Percentiles rank a stretch among this genome's conserved stretches.
phyloP scores from a whole-genome alignment of 345 rosid species.

The Citrus maxima region DNA sequence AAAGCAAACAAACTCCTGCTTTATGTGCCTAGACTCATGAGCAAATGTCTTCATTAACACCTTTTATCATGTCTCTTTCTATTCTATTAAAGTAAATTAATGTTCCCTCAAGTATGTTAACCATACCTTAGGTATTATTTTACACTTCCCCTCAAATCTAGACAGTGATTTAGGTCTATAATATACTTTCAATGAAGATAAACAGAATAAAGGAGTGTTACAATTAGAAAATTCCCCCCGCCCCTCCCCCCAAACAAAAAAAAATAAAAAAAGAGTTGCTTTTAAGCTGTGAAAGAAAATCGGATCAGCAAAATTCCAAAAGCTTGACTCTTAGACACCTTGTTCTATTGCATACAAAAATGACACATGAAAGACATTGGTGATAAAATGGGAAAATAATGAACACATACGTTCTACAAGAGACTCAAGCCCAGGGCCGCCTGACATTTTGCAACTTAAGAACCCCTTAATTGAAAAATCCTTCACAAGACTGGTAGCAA shows the following conservation, averaged over 20 bases:
- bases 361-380: background rate
- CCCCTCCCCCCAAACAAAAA: no score
- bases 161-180: background rate
- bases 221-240: background rate
- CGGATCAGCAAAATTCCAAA: background rate
- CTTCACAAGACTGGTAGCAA: background rate
- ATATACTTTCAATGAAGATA: background rate
- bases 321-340: background rate
- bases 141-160: background rate
- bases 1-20: background rate
- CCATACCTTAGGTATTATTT: background rate
- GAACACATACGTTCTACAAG: slow-evolving; percentile 70
- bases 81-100: background rate
- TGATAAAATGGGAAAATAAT: background rate
- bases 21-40: background rate
- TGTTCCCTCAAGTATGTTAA: background rate
- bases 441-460: slow-evolving; percentile 42
- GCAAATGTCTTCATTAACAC: background rate
- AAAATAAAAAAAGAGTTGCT: background rate
- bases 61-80: background rate
- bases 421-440: slow-evolving; percentile 71
- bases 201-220: background rate
- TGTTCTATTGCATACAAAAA: no score
- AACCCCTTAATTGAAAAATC: background rate
- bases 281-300: background rate